These are phyloP conservation scores for Boletus barrowsii DNA, from an alignment of 768 basidiomycete species.

Conservation along the genomic window DNA sequence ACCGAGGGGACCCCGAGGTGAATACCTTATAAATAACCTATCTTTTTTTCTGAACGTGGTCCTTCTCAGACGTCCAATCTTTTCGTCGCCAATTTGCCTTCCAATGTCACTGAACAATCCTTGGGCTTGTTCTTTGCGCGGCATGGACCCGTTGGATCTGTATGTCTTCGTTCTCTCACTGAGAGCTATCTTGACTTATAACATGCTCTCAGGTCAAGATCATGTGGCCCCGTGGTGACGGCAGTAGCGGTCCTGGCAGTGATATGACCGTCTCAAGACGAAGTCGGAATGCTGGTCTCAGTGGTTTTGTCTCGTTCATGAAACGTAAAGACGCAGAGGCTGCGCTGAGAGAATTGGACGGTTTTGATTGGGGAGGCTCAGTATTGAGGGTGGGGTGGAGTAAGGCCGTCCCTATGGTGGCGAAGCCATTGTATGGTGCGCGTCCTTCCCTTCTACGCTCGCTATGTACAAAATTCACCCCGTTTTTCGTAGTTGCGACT, in stretches of 20 bases:
- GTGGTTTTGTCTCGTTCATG: constrained; percentile 98
- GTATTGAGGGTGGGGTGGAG: constrained; percentile 92
- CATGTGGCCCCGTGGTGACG: constrained; percentile 97
- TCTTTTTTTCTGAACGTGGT: constrained; percentile 1
- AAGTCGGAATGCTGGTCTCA: constrained; percentile 72
- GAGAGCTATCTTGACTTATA: background rate
- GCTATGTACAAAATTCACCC: background rate
- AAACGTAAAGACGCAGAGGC: constrained; percentile 86
- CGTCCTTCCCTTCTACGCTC: background rate
- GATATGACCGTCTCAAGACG: constrained; percentile 74
- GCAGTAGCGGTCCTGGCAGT: constrained; percentile 60
- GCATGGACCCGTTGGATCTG: constrained; percentile 89
- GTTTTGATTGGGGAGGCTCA: constrained; percentile 92
- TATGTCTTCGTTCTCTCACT: constrained; percentile 35
- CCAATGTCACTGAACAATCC: constrained; percentile 78
- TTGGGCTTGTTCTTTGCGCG: constrained; percentile 91
- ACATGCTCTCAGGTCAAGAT: constrained; percentile 72
- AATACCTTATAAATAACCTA: constrained; percentile 12
- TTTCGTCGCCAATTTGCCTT: constrained; percentile 92
- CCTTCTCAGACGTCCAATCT: constrained; percentile 80
- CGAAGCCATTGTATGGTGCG: constrained; percentile 78
- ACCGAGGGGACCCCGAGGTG: constrained; percentile 85
- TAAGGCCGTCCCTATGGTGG: constrained; percentile 87
- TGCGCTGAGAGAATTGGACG: constrained; percentile 87
- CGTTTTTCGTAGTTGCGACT: constrained; percentile 13